A percentile compares a stretch with the other conserved stretches of the same genome.
Evolutionary conservation across 2,329 filamentous ascomycete genomes (phyloP).

Genomic region (Colletotrichum spinosum): DNA sequence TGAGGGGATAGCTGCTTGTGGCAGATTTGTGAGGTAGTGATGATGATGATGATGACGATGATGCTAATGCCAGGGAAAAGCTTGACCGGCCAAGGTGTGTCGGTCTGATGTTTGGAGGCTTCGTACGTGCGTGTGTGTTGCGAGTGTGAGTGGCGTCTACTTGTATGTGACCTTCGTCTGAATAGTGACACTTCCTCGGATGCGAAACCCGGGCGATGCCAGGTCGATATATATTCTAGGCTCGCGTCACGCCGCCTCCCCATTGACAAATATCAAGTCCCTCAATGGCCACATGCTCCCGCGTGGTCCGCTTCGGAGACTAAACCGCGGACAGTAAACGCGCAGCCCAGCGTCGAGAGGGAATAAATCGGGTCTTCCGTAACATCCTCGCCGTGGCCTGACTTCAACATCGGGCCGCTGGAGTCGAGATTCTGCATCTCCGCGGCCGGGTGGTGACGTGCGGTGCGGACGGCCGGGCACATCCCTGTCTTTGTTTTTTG

Average conservation of each 20-base stretch:
- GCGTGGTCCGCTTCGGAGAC: conserved; percentile 16
- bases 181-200: conserved; percentile 6
- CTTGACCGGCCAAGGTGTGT: neutral
- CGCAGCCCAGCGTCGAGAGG: neutral
- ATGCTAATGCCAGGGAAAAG: conserved; percentile 18
- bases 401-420: conserved; percentile 23
- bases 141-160: neutral
- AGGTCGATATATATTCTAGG: neutral
- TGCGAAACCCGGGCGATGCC: neutral
- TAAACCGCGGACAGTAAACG: conserved; percentile 18
- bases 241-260: neutral
- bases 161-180: neutral
- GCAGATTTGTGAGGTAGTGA: conserved; percentile 4
- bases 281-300: conserved; percentile 6
- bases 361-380: conserved; percentile 21
- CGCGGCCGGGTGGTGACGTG: conserved; percentile 12
- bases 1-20: conserved; percentile 18
- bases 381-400: conserved; percentile 28
- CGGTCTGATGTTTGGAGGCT: conserved; percentile 15
- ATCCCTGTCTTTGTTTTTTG: conserved; percentile 4
- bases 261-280: conserved; percentile 28
- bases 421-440: conserved; percentile 25
- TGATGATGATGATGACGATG: conserved; percentile 3
- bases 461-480: conserved; percentile 1
- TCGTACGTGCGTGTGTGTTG: conserved; percentile 4